Conservation (phyloP, 495 filamentous ascomycete genomes). For the Thermothielavioides terrestris region DNA sequence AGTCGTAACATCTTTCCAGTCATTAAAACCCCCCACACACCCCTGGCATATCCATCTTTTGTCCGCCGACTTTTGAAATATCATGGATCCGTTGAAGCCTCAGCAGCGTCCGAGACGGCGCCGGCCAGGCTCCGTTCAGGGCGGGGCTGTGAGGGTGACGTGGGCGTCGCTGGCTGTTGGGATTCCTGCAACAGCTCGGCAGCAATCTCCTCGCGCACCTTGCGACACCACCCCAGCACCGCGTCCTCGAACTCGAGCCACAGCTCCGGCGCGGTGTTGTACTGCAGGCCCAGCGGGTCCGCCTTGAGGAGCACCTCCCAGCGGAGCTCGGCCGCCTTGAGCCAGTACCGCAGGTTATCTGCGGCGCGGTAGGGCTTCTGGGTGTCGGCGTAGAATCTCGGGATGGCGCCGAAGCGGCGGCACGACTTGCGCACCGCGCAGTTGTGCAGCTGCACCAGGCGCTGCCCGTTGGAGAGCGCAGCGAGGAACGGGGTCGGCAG, state of each 20-base stretch:
- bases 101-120: neutral
- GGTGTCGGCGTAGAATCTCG: constrained; percentile 76
- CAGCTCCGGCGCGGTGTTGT: constrained; percentile 51
- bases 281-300: constrained; percentile 79
- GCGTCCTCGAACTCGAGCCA: constrained; percentile 78
- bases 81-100: neutral
- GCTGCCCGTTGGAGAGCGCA: constrained; percentile 65
- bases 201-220: constrained; percentile 66
- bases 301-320: constrained; percentile 85
- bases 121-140: too few species aligned
- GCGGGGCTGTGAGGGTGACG: too few species aligned
- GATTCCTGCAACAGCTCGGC: constrained; percentile 26
- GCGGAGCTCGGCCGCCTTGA: constrained; percentile 87
- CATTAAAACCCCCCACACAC: neutral
- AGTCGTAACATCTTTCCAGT: constrained; percentile 17
- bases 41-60: neutral
- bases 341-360: constrained; percentile 91
- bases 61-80: neutral
- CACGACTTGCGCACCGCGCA: constrained; percentile 74
- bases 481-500: constrained; percentile 70
- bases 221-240: constrained; percentile 66
- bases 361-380: constrained; percentile 88
- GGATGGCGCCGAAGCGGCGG: constrained; percentile 85
- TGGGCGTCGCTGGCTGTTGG: neutral
- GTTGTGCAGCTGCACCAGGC: constrained; percentile 83